Conservation (phyloP, 2,329 filamentous ascomycete species). For the Botryotinia calthae region DNA sequence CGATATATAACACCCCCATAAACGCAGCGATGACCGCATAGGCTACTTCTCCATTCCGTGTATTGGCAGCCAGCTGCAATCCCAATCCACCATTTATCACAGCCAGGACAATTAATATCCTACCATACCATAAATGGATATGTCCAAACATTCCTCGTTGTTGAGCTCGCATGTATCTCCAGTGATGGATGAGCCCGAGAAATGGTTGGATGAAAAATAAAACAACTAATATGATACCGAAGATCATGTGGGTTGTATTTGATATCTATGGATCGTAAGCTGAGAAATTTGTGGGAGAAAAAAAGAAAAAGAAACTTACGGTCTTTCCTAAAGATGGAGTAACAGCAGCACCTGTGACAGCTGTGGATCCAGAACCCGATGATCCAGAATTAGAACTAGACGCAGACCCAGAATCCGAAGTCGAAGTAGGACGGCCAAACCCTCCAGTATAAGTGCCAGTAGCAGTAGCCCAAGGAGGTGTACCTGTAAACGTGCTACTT, state of each 20-base stretch:
- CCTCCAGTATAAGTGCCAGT: background rate
- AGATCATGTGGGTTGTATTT: constrained; percentile 50
- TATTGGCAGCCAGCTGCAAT: constrained; percentile 48
- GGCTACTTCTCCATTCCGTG: constrained; percentile 46
- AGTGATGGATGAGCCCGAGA: constrained; percentile 58
- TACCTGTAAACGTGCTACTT: background rate
- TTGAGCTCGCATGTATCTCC: constrained; percentile 48
- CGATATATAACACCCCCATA: constrained; percentile 47
- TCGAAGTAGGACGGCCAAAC: background rate
- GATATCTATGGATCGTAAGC: constrained; percentile 46
- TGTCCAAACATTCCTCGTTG: constrained; percentile 52
- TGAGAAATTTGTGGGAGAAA: background rate
- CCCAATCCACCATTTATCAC: constrained; percentile 64
- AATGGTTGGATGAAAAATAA: constrained; percentile 57
- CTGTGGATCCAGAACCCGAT: background rate
- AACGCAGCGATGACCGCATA: constrained; percentile 57
- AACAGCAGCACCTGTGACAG: background rate
- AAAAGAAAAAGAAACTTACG: constrained; percentile 42
- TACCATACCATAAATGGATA: constrained; percentile 62
- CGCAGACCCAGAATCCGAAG: background rate
- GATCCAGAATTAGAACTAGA: background rate
- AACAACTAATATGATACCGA: constrained; percentile 55
- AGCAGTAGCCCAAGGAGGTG: constrained; percentile 13
- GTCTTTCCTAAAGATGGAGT: background rate
- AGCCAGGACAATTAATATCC: constrained; percentile 55